A percentile compares a stretch with the other conserved stretches of the same genome.
Evolutionary conservation across 176 grass and related monocot genomes (phyloP).

Genomic region (Cocos nucifera): DNA sequence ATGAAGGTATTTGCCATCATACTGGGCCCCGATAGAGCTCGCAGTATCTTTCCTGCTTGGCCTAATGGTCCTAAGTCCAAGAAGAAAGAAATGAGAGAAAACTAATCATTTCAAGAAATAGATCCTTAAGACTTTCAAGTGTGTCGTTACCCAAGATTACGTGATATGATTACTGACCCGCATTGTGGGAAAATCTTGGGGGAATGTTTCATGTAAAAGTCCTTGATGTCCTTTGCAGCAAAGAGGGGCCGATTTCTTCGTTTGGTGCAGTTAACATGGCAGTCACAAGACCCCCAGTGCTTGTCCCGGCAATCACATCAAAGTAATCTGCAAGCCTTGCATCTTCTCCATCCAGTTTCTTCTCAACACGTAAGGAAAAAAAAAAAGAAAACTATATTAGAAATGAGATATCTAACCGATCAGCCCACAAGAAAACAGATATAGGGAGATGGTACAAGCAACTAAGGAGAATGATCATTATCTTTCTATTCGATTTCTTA

Average conservation of each 20-base stretch:
- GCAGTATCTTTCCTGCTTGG: constrained; percentile 37
- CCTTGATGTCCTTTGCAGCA: not conserved
- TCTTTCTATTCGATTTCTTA: no score
- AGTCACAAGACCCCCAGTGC: constrained; percentile 2
- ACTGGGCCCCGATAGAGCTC: constrained; percentile 48
- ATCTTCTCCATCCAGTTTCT: not conserved
- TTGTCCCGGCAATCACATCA: constrained; percentile 1
- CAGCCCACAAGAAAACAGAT: no score
- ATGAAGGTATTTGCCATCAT: constrained; percentile 84
- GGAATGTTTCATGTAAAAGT: not conserved
- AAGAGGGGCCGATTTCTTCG: not conserved
- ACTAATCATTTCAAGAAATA: not conserved
- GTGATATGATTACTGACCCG: no score
- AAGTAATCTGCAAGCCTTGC: constrained; percentile 1
- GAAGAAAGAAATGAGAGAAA: no score
- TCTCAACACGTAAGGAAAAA: no score
- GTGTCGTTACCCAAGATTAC: no score
- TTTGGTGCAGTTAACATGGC: constrained; percentile 6
- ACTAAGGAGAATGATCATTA: no score
- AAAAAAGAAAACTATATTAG: no score
- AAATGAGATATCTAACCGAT: no score
- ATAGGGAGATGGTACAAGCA: no score
- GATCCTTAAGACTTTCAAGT: no score
- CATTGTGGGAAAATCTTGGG: not conserved
- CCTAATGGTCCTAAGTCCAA: constrained; percentile 26